Evolutionary conservation across 352 stramenopile genomes (phyloP).

Genomic region (Phytophthora tentaculata): DNA sequence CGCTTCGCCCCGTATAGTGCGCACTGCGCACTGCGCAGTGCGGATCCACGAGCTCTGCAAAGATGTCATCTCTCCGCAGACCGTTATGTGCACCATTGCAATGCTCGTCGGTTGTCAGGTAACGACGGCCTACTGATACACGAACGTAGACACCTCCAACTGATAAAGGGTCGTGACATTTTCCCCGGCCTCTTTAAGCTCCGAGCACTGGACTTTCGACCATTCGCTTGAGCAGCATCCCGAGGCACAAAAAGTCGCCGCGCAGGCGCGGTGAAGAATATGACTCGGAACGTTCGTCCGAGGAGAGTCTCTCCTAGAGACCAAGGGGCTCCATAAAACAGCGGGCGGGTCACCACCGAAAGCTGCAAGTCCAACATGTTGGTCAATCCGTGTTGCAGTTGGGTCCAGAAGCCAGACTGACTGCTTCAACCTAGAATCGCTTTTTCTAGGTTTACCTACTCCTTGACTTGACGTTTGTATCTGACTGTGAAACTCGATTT

Average conservation of each 20-base stretch:
- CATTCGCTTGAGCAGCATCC: neutral
- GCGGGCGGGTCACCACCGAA: constrained; percentile 10
- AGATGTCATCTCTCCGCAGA: neutral
- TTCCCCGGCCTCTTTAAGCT: neutral
- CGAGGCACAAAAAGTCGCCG: constrained; percentile 6
- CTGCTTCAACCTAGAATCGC: constrained; percentile 5
- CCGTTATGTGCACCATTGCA: constrained; percentile 6
- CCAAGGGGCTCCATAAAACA: neutral
- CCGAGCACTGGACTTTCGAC: neutral
- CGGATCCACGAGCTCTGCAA: neutral
- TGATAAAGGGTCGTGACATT: neutral
- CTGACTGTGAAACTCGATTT: neutral
- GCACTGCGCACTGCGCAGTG: constrained; percentile 2
- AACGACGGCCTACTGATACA: neutral
- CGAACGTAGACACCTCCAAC: neutral
- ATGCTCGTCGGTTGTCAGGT: constrained; percentile 6
- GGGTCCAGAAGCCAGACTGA: neutral
- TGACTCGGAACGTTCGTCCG: neutral
- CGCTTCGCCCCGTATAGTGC: constrained; percentile 7
- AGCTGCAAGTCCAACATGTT: constrained; percentile 14
- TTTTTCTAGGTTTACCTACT: constrained; percentile 12
- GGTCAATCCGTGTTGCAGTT: constrained; percentile 16
- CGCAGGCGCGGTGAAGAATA: neutral
- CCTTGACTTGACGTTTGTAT: neutral
- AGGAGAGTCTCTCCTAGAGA: neutral